Conservation (phyloP, 352 stramenopile genomes). For the Globisporangium canariense region DNA sequence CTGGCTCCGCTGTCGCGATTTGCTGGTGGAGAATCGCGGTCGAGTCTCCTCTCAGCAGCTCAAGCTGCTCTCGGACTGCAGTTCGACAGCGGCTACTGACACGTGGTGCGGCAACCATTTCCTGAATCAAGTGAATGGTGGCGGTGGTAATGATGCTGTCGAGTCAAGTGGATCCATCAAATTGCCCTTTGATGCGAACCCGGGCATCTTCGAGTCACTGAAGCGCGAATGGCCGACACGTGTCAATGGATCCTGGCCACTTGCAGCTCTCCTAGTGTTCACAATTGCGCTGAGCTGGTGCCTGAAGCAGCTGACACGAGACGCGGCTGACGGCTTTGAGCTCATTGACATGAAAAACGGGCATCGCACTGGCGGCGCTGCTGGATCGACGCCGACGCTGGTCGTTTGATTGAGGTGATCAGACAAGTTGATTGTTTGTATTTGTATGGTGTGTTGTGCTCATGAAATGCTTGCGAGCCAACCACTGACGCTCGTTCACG, state of each 20-base stretch:
- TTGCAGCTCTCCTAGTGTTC: conserved; percentile 1
- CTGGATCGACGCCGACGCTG: not conserved
- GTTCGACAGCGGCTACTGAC: conserved; percentile 8
- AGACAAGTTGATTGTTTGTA: not conserved
- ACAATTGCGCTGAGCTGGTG: conserved; percentile 8
- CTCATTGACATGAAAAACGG: conserved; percentile 11
- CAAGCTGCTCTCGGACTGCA: conserved; percentile 14
- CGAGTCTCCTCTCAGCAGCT: conserved; percentile 6
- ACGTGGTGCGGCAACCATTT: conserved; percentile 18
- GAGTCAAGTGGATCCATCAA: not conserved
- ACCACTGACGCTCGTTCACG: too few species aligned
- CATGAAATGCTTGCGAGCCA: not conserved
- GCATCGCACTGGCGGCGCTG: not conserved
- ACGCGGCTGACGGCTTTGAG: conserved; percentile 14
- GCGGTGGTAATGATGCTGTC: not conserved
- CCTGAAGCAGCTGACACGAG: not conserved
- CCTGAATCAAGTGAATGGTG: not conserved
- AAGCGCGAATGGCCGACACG: conserved; percentile 13
- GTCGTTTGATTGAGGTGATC: not conserved
- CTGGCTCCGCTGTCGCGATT: conserved; percentile 17
- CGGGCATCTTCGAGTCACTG: conserved; percentile 13
- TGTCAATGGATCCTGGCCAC: conserved; percentile 10
- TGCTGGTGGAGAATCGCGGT: conserved; percentile 11
- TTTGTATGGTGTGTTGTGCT: not conserved
- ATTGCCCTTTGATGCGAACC: conserved; percentile 15